Evolutionary conservation across 305 asterid species (phyloP).

Genomic region (Rubia occidens): DNA sequence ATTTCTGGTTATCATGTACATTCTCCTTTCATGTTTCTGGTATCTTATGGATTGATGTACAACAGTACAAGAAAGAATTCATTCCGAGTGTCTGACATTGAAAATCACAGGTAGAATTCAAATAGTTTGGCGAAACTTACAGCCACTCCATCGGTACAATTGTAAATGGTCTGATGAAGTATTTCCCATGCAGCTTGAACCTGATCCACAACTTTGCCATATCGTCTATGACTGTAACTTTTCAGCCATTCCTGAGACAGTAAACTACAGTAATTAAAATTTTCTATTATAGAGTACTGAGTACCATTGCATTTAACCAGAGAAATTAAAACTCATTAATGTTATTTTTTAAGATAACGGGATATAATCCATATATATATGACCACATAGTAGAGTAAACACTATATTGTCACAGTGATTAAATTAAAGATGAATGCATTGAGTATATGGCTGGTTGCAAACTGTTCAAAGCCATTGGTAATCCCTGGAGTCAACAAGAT

Average conservation of each 20-base stretch:
- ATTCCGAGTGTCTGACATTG: neutral
- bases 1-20: neutral
- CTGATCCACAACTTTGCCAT: slow-evolving; percentile 59
- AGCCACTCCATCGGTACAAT: slow-evolving; percentile 92
- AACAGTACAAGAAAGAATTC: neutral
- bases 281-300: neutral
- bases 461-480: neutral
- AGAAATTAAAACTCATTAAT: slow-evolving; percentile 4
- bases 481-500: neutral
- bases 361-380: neutral
- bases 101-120: neutral
- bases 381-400: neutral
- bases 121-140: slow-evolving; percentile 35
- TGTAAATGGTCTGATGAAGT: slow-evolving; percentile 72
- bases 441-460: neutral
- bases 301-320: neutral
- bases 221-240: slow-evolving; percentile 65
- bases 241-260: slow-evolving; percentile 75
- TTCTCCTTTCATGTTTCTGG: neutral
- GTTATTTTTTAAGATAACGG: neutral
- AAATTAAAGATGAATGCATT: neutral
- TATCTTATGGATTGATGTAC: neutral
- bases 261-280: slow-evolving; percentile 2
- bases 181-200: slow-evolving; percentile 79
- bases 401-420: neutral